Evolutionary conservation across 2,329 filamentous ascomycete species (phyloP).

Genomic region (Neospermospora avenae): DNA sequence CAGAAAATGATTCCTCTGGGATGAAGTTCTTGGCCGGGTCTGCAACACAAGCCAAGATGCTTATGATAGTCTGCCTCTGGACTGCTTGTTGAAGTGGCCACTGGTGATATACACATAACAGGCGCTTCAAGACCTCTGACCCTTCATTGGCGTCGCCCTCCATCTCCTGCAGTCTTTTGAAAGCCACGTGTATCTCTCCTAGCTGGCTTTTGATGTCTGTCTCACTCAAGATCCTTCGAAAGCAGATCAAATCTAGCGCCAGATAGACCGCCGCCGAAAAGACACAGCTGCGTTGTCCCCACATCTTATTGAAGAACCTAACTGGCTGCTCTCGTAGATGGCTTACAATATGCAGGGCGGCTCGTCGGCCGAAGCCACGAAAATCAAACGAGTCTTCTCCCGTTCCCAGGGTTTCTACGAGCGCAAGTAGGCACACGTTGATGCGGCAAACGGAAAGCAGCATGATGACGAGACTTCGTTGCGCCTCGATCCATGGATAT

Average conservation of each 20-base stretch:
- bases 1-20: no score
- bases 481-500: neutral
- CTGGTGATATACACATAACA: neutral
- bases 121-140: neutral
- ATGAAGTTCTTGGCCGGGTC: no score
- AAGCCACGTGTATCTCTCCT: neutral
- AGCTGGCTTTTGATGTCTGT: neutral
- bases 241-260: slow-evolving; percentile 6
- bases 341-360: neutral
- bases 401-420: neutral
- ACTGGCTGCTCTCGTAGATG: neutral
- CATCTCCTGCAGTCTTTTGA: neutral
- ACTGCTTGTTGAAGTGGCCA: neutral
- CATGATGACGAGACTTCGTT: neutral
- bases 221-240: neutral
- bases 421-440: neutral
- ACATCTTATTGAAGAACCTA: neutral
- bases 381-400: neutral
- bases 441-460: neutral
- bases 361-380: neutral
- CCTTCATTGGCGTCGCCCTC: neutral
- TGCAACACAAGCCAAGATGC: neutral
- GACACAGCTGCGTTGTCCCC: neutral
- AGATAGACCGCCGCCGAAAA: slow-evolving; percentile 6
- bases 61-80: neutral